phyloP scores from a whole-genome alignment of 352 stramenopile species.

The Thalassiosira pacifica region DNA sequence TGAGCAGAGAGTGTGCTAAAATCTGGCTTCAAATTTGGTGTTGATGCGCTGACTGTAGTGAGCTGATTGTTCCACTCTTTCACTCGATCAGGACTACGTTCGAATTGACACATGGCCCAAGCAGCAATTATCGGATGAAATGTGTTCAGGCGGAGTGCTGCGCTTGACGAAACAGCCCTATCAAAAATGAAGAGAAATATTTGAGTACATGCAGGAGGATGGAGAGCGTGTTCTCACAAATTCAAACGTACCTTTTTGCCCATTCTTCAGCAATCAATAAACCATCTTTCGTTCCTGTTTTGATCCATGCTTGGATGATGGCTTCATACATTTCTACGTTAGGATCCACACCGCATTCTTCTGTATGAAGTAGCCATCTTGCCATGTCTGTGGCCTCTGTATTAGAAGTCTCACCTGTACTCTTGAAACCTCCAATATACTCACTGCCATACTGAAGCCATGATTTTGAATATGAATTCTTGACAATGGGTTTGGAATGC shows the following conservation, averaged over 20 bases:
- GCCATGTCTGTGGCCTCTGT: constrained; percentile 66
- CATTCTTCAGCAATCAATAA: constrained; percentile 71
- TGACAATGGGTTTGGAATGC: background rate
- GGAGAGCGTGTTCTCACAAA: background rate
- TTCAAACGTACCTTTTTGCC: constrained; percentile 49
- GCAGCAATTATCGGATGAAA: constrained; percentile 83
- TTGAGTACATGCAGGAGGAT: background rate
- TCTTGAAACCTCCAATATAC: constrained; percentile 55
- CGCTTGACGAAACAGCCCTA: constrained; percentile 25
- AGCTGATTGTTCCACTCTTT: constrained; percentile 71
- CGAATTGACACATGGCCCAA: constrained; percentile 64
- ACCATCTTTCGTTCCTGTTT: constrained; percentile 72
- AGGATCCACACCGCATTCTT: constrained; percentile 53
- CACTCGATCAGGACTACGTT: constrained; percentile 63
- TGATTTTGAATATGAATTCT: constrained; percentile 22
- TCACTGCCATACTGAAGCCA: constrained; percentile 56
- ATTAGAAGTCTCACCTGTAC: constrained; percentile 33
- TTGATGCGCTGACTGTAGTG: constrained; percentile 26
- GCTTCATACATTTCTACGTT: constrained; percentile 81
- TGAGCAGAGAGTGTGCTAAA: constrained; percentile 44
- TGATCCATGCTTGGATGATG: constrained; percentile 81
- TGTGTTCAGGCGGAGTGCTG: constrained; percentile 56
- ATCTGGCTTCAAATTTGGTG: constrained; percentile 45
- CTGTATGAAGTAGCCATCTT: constrained; percentile 71
- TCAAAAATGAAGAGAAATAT: background rate